Evolutionary conservation across 306 rosid genomes (phyloP).

Genomic region (Trifolium repens): DNA sequence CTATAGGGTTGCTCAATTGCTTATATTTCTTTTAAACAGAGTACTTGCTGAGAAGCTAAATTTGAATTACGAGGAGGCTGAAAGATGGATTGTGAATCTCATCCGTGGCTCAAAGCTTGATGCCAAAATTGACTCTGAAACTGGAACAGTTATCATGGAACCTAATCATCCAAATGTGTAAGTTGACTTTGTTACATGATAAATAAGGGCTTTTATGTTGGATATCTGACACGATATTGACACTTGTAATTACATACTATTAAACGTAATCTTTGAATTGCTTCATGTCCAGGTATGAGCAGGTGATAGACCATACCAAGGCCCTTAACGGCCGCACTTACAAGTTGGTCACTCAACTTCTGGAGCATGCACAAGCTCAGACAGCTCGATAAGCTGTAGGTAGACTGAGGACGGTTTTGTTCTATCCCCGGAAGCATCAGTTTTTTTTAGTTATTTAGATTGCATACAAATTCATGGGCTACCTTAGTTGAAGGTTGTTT

Average conservation of each 20-base stretch:
- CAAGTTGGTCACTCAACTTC: conserved; percentile 73
- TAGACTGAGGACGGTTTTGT: conserved; percentile 29
- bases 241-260: not conserved
- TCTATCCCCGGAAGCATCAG: not conserved
- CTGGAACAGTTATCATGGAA: conserved; percentile 80
- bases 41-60: conserved; percentile 92
- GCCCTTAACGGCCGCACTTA: conserved; percentile 76
- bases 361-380: conserved; percentile 72
- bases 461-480: conserved; percentile 31
- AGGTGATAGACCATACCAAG: conserved; percentile 87
- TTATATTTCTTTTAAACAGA: conserved; percentile 49
- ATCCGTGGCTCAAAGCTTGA: conserved; percentile 86
- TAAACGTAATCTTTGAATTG: not conserved
- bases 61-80: conserved; percentile 91
- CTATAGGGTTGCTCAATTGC: conserved; percentile 5
- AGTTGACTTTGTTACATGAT: conserved; percentile 43
- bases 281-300: conserved; percentile 71
- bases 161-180: conserved; percentile 89
- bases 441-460: conserved; percentile 42
- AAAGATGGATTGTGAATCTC: conserved; percentile 89
- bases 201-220: conserved; percentile 9
- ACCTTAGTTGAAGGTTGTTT: conserved; percentile 26
- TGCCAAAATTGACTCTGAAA: conserved; percentile 77
- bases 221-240: not conserved
- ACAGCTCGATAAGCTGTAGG: conserved; percentile 54